A percentile compares a stretch with the other conserved stretches of the same genome.
phyloP scores from a whole-genome alignment of 2,329 filamentous ascomycete genomes.

The Aspergillus sp. region DNA sequence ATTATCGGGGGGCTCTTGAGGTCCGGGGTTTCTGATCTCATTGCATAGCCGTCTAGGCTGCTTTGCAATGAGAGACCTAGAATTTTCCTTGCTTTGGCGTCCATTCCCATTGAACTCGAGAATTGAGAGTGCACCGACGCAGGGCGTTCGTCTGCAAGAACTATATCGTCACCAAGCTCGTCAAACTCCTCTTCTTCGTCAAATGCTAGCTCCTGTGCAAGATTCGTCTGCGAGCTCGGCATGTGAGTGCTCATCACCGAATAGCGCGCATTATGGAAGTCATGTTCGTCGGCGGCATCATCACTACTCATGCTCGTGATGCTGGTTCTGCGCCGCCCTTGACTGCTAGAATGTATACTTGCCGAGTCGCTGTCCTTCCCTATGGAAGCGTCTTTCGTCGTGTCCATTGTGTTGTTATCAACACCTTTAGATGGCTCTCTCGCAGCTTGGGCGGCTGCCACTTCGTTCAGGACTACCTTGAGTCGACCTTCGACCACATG shows the following conservation, averaged over 20 bases:
- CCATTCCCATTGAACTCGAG: conserved; percentile 40
- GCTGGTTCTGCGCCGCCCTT: conserved; percentile 62
- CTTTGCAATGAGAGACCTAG: conserved; percentile 47
- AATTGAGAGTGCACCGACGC: conserved; percentile 45
- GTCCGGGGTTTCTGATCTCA: conserved; percentile 22
- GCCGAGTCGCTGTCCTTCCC: conserved; percentile 67
- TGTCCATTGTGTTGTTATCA: conserved; percentile 65
- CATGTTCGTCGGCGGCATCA: conserved; percentile 47
- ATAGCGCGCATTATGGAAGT: conserved; percentile 66
- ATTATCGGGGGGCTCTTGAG: conserved; percentile 55
- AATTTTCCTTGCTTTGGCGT: conserved; percentile 50
- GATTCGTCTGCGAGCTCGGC: conserved; percentile 64
- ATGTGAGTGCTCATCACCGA: conserved; percentile 68
- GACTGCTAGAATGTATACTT: conserved; percentile 74
- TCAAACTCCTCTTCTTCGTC: conserved; percentile 72
- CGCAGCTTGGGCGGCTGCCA: conserved; percentile 55
- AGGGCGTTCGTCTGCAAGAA: conserved; percentile 54
- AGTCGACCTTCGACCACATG: conserved; percentile 89
- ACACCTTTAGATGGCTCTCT: conserved; percentile 4
- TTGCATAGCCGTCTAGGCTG: conserved; percentile 31
- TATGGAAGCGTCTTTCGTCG: conserved; percentile 61
- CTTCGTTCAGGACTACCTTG: conserved; percentile 82
- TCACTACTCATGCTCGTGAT: conserved; percentile 53
- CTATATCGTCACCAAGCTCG: conserved; percentile 72
- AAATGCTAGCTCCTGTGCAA: conserved; percentile 90